Base-by-base conservation (phyloP, 2,329 filamentous ascomycete species). In the Hyphodiscus sp. region DNA sequence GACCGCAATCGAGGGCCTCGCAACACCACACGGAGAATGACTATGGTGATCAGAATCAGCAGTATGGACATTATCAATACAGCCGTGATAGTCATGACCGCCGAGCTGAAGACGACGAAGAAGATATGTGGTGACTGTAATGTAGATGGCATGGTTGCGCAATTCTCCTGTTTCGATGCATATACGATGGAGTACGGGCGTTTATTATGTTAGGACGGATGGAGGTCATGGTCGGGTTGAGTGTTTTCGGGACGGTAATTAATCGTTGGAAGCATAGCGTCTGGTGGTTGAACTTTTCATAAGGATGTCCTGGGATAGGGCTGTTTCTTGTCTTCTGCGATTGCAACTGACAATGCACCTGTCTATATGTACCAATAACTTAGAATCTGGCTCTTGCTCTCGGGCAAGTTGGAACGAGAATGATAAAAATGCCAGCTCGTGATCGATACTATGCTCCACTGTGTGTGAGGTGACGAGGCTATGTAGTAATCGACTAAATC, bases 121-220 rank as follows among this genome's bases (percentile, higher is more conserved):
- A 64, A 45, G 66, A 68, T 23, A 68, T 67, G 66, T 68, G 66
- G 66, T 68, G 55, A 64, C 47, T 45, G 19, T 30, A 38, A 6
- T 38, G 33, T 38, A 38, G 33, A 38, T 42, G 41, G 38, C 41
- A n/a, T 52, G 38, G 20, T 42, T 45, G 30, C 20, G 44, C 43
- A 47, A 30, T 53, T 43, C 41, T 29, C 48, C 54, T 54, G 49
- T 53, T 41, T 58, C 65, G 50, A 61, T 64, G 65, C 64, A 68
- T 66, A 64, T 61, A 65, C 54, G 64, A 63, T 63, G 66, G 65
- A 65, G 66, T 66, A 64, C 59, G 15, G 65, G 65, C 57, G 63
- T 59, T 62, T 55, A 56, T 57, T 47, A 47, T 46, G 45, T 56
- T 46, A 53, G 57, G 63, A 56, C 58, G 56, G 50, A 52, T 44